phyloP scores from a whole-genome alignment of 805 yeast species.

The Candida cerambycidarum region DNA sequence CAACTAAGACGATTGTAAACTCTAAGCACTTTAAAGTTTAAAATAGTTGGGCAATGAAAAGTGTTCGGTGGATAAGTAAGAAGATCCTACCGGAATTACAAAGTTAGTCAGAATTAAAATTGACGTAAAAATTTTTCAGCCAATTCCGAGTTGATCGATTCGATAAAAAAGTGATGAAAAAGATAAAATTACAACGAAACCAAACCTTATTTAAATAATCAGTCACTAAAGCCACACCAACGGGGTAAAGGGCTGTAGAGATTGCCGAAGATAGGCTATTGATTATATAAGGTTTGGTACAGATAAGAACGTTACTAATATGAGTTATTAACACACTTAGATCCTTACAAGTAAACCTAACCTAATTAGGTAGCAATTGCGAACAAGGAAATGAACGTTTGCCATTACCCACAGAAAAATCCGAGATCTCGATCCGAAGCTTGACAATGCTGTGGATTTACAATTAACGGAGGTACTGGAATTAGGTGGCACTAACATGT shows the following conservation, averaged over 20 bases:
- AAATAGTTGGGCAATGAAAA: too few relatives aligned
- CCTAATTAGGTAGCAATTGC: conserved; percentile 5
- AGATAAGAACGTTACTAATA: too few relatives aligned
- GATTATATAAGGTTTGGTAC: background rate
- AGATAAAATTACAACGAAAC: conserved; percentile 1
- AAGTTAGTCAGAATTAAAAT: too few relatives aligned
- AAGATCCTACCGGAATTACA: too few relatives aligned
- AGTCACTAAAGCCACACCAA: background rate
- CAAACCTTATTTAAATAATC: background rate
- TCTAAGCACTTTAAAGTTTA: too few relatives aligned
- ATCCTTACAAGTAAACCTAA: background rate
- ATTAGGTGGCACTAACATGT: too few relatives aligned
- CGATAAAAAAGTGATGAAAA: conserved; percentile 6
- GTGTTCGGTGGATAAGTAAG: too few relatives aligned
- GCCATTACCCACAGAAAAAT: too few relatives aligned
- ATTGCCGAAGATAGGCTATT: background rate
- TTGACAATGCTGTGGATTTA: too few relatives aligned
- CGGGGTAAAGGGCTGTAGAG: background rate
- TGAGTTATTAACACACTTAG: too few relatives aligned
- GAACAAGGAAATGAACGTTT: conserved; percentile 5
- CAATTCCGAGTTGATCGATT: conserved; percentile 8
- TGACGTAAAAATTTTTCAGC: background rate
- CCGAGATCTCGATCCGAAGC: background rate
- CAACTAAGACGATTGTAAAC: too few relatives aligned
- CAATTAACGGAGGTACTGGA: too few relatives aligned